These are phyloP conservation scores for Candida mesenterica DNA, from an alignment of 1,139 yeast species.

Conservation along the genomic window DNA sequence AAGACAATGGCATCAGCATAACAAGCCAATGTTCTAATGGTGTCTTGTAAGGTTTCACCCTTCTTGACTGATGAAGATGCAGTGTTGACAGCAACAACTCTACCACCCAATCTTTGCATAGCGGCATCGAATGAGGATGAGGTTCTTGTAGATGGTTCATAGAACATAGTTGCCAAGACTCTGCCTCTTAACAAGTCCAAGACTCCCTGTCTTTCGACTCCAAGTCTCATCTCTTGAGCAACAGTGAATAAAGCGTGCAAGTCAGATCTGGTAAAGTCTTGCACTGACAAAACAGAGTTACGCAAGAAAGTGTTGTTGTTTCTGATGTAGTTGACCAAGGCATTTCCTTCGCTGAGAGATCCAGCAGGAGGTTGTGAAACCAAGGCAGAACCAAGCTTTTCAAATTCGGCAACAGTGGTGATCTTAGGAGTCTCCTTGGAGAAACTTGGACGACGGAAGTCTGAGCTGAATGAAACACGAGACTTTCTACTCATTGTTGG, in stretches of 20 bases:
- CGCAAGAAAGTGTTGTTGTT: conserved; percentile 85
- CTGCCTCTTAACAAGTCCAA: conserved; percentile 88
- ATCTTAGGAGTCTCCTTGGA: conserved; percentile 29
- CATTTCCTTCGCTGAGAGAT: conserved; percentile 73
- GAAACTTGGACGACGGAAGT: conserved; percentile 46
- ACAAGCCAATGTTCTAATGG: conserved; percentile 90
- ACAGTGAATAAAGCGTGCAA: conserved; percentile 90
- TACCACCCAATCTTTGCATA: conserved; percentile 99
- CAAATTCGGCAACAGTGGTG: conserved; percentile 46
- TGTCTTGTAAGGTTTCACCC: conserved; percentile 98
- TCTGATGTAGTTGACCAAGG: conserved; percentile 73
- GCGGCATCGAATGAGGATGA: conserved; percentile 97
- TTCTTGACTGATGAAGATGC: conserved; percentile 89
- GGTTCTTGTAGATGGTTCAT: conserved; percentile 98
- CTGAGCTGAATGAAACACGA: conserved; percentile 47
- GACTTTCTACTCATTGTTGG: conserved; percentile 43
- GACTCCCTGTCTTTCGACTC: conserved; percentile 95
- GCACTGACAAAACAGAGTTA: conserved; percentile 83
- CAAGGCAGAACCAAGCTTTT: conserved; percentile 63
- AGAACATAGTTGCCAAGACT: conserved; percentile 90
- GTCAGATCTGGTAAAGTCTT: conserved; percentile 81
- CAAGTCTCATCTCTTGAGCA: conserved; percentile 97
- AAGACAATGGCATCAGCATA: conserved; percentile 96
- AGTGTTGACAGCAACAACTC: conserved; percentile 85
- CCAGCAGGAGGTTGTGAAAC: conserved; percentile 70